Conservation (phyloP, 805 yeast genomes). For the Suhomyces sp. region DNA sequence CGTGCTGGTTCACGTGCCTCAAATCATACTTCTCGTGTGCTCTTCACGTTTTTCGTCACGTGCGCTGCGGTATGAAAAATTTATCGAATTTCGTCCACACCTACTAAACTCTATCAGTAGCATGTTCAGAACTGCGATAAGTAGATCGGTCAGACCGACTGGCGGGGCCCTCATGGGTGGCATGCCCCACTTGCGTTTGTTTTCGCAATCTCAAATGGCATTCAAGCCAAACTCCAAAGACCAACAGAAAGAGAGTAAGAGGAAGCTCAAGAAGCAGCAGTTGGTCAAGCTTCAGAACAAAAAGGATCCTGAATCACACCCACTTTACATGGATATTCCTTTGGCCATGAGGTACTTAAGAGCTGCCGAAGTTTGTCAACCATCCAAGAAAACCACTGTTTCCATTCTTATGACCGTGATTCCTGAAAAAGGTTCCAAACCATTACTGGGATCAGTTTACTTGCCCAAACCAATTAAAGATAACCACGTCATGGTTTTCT, state of each 20-base stretch:
- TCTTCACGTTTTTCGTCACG: neutral
- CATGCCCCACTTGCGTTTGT: constrained; percentile 4
- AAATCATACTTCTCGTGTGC: too few species aligned
- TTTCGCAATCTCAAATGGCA: constrained; percentile 7
- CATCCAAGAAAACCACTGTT: constrained; percentile 66
- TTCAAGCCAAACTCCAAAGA: constrained; percentile 6
- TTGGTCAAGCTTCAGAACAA: constrained; percentile 22
- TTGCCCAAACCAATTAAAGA: constrained; percentile 72
- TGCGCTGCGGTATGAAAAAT: constrained; percentile 1
- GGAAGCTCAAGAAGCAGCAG: constrained; percentile 22
- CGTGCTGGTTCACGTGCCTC: too few species aligned
- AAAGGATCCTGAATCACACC: constrained; percentile 39
- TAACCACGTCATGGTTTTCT: constrained; percentile 65
- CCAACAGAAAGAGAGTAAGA: constrained; percentile 18
- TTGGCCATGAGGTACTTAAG: constrained; percentile 74
- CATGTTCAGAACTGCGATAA: constrained; percentile 2
- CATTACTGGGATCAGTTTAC: constrained; percentile 65
- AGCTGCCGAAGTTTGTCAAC: constrained; percentile 88
- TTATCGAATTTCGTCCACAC: neutral
- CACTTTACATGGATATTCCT: constrained; percentile 69
- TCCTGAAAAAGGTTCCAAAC: constrained; percentile 74
- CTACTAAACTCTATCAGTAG: neutral
- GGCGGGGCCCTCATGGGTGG: neutral
- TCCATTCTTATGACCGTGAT: constrained; percentile 58
- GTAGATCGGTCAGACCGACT: neutral